Percentiles rank a stretch among this genome's conserved stretches.
phyloP scores from a whole-genome alignment of 805 yeast genomes.

The Candida berthetii region DNA sequence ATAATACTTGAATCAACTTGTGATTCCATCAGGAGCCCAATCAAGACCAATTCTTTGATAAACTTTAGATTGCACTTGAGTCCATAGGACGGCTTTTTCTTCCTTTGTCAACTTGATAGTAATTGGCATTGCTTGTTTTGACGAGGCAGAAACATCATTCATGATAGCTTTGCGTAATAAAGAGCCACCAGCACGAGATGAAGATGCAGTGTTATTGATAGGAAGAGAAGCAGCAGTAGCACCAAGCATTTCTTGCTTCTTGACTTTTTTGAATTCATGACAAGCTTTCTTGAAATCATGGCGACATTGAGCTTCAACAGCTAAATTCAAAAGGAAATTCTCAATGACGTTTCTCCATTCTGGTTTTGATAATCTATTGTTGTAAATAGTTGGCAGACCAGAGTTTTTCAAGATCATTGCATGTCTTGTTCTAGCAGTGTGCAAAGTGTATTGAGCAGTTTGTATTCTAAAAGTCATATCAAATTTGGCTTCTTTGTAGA shows the following conservation, averaged over 20 bases:
- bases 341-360: slow-evolving; percentile 77
- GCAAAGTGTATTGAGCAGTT: slow-evolving; percentile 58
- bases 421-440: slow-evolving; percentile 49
- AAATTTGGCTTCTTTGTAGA: slow-evolving; percentile 59
- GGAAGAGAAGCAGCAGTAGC: too few species aligned
- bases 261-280: slow-evolving; percentile 36
- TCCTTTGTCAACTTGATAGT: slow-evolving; percentile 35
- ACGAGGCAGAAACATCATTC: slow-evolving; percentile 14
- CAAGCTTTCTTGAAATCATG: slow-evolving; percentile 53
- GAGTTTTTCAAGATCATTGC: slow-evolving; percentile 23
- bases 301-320: slow-evolving; percentile 68
- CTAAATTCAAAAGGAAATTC: slow-evolving; percentile 56
- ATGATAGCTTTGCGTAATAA: slow-evolving; percentile 27
- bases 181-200: not conserved
- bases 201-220: not conserved
- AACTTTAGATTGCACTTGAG: slow-evolving; percentile 53
- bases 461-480: slow-evolving; percentile 46
- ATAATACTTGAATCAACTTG: slow-evolving; percentile 2
- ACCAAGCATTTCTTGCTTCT: slow-evolving; percentile 13
- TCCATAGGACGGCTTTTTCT: slow-evolving; percentile 58
- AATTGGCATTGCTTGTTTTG: slow-evolving; percentile 3
- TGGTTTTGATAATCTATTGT: slow-evolving; percentile 34
- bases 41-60: slow-evolving; percentile 53
- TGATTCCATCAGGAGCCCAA: slow-evolving; percentile 44
- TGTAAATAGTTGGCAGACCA: slow-evolving; percentile 10